Base-by-base conservation (phyloP, 2,329 filamentous ascomycete species). In the Lecanicillium sp. region DNA sequence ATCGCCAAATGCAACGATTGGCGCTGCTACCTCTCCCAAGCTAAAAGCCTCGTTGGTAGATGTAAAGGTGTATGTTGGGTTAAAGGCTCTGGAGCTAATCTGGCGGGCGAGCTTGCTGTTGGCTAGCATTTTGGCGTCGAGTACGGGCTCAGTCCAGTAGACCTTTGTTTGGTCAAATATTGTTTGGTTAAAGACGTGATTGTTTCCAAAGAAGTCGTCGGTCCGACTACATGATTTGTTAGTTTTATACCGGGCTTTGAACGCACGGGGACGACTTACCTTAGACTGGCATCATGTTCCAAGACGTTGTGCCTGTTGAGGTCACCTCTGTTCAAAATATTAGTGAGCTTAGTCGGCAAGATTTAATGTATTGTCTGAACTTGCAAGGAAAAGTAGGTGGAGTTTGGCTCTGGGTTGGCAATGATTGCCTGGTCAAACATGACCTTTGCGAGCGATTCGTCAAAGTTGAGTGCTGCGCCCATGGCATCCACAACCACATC, bases 141-240 rank as follows among this genome's bases (percentile, higher is more conserved):
- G 48, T 14, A 57, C 52, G 3, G 59, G 50, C 0, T 41, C 55
- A 0, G 62, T 68, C 67, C 69, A 77, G 54, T 66, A 75, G 4
- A 47, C 41, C 29, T 47, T 56, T 1, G 63, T 64, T 40, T 63
- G 52, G 37, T 67, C 61, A 50, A 75, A 77, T 44, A 73, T 51
- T 3, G 60, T 64, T 37, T 66, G 55, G 52, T 76, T 73, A 58
- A 77, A 76, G 40, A 64, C 40, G 46, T 70, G 62, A 45, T 68
- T 68, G 51, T 68, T 66, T 16, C 71, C 72, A 38, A 71, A 63
- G 57, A 55, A 67, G 8, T 62, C 65, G 41, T 76, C 71, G 2
- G 57, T 48, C 18, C 70, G 70, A 29, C 64, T 69, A 17, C 3
- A 5, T 12, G 4, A 2, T 19, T 14, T 32, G n/a, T 31, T 13